Percentiles rank a stretch among this genome's conserved stretches.
These are phyloP conservation scores for Candida vartiovaarae DNA, from an alignment of 805 yeast species.

Conservation along the genomic window DNA sequence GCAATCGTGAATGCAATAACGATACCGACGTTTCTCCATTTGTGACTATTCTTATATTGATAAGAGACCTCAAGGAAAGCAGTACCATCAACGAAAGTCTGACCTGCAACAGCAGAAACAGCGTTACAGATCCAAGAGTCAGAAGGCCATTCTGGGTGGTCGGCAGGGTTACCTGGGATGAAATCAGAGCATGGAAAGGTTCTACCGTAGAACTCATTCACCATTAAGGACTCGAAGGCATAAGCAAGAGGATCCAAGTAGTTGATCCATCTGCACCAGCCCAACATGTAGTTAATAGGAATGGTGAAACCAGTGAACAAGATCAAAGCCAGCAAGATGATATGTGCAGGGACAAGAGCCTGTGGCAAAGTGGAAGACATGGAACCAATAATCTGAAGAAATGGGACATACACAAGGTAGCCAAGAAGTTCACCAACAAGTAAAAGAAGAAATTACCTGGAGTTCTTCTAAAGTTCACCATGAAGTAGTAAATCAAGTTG, in stretches of 20 bases:
- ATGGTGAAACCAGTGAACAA: conserved; percentile 53
- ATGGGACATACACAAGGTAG: conserved; percentile 51
- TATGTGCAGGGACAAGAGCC: conserved; percentile 54
- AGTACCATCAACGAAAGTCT: conserved; percentile 38
- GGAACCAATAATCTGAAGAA: conserved; percentile 49
- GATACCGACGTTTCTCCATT: conserved; percentile 65
- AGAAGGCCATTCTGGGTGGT: conserved; percentile 19
- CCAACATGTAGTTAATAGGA: conserved; percentile 48
- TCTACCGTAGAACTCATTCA: conserved; percentile 47
- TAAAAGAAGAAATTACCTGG: conserved; percentile 54
- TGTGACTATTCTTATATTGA: conserved; percentile 37
- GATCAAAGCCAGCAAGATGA: conserved; percentile 40
- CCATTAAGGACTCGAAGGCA: conserved; percentile 50
- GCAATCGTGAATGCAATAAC: conserved; percentile 45
- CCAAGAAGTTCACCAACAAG: conserved; percentile 33
- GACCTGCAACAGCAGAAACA: conserved; percentile 55
- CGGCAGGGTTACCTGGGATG: conserved; percentile 37
- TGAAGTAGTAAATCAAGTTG: conserved; percentile 44
- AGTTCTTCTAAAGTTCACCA: conserved; percentile 43
- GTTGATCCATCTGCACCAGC: conserved; percentile 64
- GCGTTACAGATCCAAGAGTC: conserved; percentile 43
- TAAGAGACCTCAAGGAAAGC: conserved; percentile 38
- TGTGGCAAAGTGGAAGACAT: conserved; percentile 38
- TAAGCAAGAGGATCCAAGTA: conserved; percentile 53
- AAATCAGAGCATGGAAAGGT: conserved; percentile 38